These are phyloP conservation scores for Candida smagusa DNA, from an alignment of 1,139 yeast genomes.

Conservation along the genomic window DNA sequence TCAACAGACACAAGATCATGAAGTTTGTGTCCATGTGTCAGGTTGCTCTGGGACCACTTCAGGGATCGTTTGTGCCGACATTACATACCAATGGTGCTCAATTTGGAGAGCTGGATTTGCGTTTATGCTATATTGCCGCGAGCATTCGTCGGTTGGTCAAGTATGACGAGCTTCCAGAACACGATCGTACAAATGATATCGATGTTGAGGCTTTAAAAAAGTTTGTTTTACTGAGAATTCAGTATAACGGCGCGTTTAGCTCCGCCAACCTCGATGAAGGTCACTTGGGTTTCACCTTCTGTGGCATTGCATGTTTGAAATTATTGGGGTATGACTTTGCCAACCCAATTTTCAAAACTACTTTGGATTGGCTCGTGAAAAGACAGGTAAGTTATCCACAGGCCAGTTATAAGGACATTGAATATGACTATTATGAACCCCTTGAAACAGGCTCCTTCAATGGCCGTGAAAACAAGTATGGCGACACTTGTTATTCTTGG, in stretches of 20 bases:
- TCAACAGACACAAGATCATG: constrained; percentile 49
- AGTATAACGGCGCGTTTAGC: constrained; percentile 66
- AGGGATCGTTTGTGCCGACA: constrained; percentile 39
- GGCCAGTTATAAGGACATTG: constrained; percentile 18
- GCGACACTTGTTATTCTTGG: constrained; percentile 91
- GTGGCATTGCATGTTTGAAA: constrained; percentile 68
- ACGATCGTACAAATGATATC: constrained; percentile 33
- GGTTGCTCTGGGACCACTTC: constrained; percentile 50
- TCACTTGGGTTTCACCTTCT: constrained; percentile 86
- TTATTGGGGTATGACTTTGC: constrained; percentile 33
- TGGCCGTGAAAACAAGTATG: constrained; percentile 80
- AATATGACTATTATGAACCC: constrained; percentile 34
- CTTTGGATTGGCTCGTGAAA: constrained; percentile 58
- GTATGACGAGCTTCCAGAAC: constrained; percentile 26
- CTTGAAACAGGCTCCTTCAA: constrained; percentile 77
- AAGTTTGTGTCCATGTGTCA: constrained; percentile 55
- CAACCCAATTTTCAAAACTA: constrained; percentile 19
- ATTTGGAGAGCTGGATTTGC: constrained; percentile 66
- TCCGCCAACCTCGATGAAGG: constrained; percentile 51
- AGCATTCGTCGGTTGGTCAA: constrained; percentile 57
- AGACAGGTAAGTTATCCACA: constrained; percentile 53
- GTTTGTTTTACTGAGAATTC: constrained; percentile 43
- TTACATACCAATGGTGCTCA: constrained; percentile 10
- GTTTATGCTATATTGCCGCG: constrained; percentile 74
- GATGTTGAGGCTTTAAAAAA: constrained; percentile 34